These are phyloP conservation scores for Digitaria exilis DNA, from an alignment of 202 grass and related monocot genomes.

Conservation along the genomic window DNA sequence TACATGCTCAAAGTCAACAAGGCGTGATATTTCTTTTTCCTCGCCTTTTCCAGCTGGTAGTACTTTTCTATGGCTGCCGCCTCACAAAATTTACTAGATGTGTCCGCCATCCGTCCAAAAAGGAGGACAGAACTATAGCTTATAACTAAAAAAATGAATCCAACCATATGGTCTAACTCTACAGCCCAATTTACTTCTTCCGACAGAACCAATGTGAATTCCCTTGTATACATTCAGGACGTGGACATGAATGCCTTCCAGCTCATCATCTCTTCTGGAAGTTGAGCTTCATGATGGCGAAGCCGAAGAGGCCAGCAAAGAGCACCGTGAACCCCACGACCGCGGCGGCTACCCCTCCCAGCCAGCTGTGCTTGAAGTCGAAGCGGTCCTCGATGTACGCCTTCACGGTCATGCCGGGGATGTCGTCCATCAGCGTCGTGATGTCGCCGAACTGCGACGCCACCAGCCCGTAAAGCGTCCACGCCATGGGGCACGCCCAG, in stretches of 20 bases:
- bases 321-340: constrained; percentile 57
- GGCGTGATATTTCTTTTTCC: no score
- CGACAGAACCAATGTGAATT: not conserved
- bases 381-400: constrained; percentile 51
- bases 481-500: constrained; percentile 61
- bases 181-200: constrained; percentile 20
- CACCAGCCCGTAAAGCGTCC: constrained; percentile 81
- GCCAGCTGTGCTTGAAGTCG: constrained; percentile 73
- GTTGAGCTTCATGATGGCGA: constrained; percentile 82
- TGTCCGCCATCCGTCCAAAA: not conserved
- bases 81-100: not conserved
- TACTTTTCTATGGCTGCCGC: not conserved
- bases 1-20: not conserved
- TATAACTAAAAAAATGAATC: constrained; percentile 7
- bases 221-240: not conserved
- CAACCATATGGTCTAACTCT: not conserved
- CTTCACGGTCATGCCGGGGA: constrained; percentile 29
- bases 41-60: no score
- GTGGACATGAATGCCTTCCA: constrained; percentile 8
- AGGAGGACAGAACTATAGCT: not conserved
- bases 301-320: constrained; percentile 66
- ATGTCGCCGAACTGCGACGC: constrained; percentile 81
- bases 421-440: constrained; percentile 11
- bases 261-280: constrained; percentile 79
- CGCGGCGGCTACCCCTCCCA: constrained; percentile 54